These are phyloP conservation scores for Xylaria sp. DNA, from an alignment of 2,329 filamentous ascomycete species.

Conservation along the genomic window DNA sequence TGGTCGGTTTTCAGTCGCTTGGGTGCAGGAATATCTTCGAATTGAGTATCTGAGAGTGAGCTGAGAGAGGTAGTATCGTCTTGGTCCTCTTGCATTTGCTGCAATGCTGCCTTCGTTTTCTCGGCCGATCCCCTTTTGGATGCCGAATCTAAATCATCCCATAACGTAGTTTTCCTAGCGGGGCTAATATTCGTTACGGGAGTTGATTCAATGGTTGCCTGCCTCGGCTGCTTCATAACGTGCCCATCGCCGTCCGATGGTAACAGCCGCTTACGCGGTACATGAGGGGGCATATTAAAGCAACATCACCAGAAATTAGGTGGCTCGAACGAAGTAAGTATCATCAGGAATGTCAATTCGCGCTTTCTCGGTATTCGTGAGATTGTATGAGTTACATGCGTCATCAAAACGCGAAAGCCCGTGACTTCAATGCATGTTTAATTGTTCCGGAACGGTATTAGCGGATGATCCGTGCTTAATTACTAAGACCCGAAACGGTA, in stretches of 20 bases:
- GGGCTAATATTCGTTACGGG: constrained; percentile 45
- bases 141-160: constrained; percentile 69
- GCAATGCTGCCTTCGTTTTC: constrained; percentile 56
- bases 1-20: constrained; percentile 56
- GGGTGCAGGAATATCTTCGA: constrained; percentile 60
- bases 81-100: constrained; percentile 58
- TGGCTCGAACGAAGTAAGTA: not conserved
- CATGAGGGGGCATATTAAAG: constrained; percentile 71
- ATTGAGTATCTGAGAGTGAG: constrained; percentile 68
- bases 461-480: constrained; percentile 4
- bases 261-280: constrained; percentile 72
- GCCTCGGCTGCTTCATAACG: constrained; percentile 48
- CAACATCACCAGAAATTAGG: constrained; percentile 27
- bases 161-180: constrained; percentile 67
- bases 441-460: constrained; percentile 32
- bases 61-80: constrained; percentile 61
- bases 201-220: constrained; percentile 44
- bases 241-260: constrained; percentile 51
- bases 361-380: constrained; percentile 12
- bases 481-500: not conserved
- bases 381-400: constrained; percentile 32
- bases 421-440: constrained; percentile 40
- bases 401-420: constrained; percentile 50
- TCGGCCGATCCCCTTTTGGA: constrained; percentile 58
- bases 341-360: not conserved